Evolutionary conservation across 306 rosid genomes (phyloP), one percentile per base, ranked within the genome.

Genomic region (Cucurbita maxima): DNA sequence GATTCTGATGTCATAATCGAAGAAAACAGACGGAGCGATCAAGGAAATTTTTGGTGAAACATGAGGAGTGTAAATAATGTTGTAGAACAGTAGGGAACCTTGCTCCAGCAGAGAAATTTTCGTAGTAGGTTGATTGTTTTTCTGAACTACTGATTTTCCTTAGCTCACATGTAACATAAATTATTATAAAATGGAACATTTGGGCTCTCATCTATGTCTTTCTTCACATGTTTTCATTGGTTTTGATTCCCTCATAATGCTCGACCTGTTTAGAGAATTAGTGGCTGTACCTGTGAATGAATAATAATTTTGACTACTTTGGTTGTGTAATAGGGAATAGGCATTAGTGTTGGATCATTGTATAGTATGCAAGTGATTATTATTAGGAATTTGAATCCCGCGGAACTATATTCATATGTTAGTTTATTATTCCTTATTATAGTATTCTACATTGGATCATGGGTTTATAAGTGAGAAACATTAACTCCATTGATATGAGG

Each of bases 1-100:
- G 94, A 86, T 78, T 61, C 64, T n/a, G 82, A 80, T 75, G 64
- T 64, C 64, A 76, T 72, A 75, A 81, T 50, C 40, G 83, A 79
- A 53, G 96, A 90, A 81, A 88, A 78, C 80, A 87, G 76, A 67
- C 80, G 86, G 16, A 75, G 80, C 44, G 90, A 77, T 30, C 75
- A 53, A 68, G 43, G 56, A 43, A 84, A 78, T 75, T 83, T 83
- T 78, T 87, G 92, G 96, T 88, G 89, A 93, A 82, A 76, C 53
- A 50, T 72, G 62, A 83, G 78, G 86, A 88, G 77, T 84, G 84
- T 88, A 79, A 88, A 87, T 81, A 81, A 80, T 56, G 81, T 83
- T 74, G 84, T 90, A 70, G 87, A 90, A 80, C 96, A 81, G 77
- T 85, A 85, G 96, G 88, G 69, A 81, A 90, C 79, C 89, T 85